Base-by-base conservation (phyloP, 169 alveolate genomes). In the Cyclospora cayetanensis region DNA sequence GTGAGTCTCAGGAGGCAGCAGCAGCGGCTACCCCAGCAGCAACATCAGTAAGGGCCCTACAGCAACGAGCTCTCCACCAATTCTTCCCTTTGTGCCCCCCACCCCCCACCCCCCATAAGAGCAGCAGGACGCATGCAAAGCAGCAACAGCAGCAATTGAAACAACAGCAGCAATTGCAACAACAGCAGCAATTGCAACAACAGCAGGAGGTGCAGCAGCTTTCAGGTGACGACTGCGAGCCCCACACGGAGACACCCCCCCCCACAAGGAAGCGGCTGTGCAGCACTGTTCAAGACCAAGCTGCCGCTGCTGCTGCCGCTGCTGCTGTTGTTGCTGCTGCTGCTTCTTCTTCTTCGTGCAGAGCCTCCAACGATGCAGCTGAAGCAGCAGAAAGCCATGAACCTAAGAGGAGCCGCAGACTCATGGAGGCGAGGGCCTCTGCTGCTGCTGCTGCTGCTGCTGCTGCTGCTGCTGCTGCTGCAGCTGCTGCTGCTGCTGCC, bases 61-160 rank as follows among this genome's bases (percentile, higher is more conserved):
- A 74, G 85, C 85, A 74, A 37, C 85, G 85, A 22, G 85, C 85
- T 22, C 85, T 74, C 31, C 85, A 74, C 25, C 85, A 74, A 29
- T 74, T 74, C 85, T 74, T 74, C 22, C 85, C 85, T 2, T 74
- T 63, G 0, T 41, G 55, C 65, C 85, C 85, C 4, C 65, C 85
- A n/a, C 65, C 85, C 20, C 85, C 85, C 34, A 22, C 85, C 63
- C 85, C 85, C 0, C 12, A 74, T 12, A 74, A 74, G 39, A 29
- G 11, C 27, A 41, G 52, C 37, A 74, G 65, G 85, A 74, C 41
- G 42, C 53, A 46, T 41, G 42, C 53, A 1, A 35, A 27, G 65
- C 85, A 39, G 85, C 85, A 74, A 39, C 85, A 74, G 39, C 84
- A 72, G 63, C 65, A 74, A 39, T 41, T 39, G 65, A 55, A 74